phyloP scores from a whole-genome alignment of 495 filamentous ascomycete genomes.

The Barbatosphaeria neglecta region DNA sequence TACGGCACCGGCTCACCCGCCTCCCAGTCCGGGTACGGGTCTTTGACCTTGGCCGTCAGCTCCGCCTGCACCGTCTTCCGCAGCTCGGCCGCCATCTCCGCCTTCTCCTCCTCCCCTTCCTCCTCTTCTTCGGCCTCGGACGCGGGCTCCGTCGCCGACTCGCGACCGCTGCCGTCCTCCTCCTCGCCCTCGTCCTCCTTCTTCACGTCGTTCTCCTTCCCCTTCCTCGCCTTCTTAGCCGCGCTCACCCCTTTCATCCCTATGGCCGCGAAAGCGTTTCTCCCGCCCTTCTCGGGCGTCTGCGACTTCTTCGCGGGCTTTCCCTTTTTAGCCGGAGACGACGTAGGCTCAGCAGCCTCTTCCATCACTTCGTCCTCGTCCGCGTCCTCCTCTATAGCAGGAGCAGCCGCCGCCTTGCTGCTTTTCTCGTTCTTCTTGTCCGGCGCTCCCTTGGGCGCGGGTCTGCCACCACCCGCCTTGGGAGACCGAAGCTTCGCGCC shows the following conservation, averaged over 20 bases:
- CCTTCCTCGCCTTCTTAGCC: too few relatives aligned
- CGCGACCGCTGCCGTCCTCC: constrained; percentile 24
- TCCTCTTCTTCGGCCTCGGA: constrained; percentile 29
- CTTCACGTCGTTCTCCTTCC: constrained; percentile 13
- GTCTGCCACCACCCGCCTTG: too few relatives aligned
- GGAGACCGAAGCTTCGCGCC: too few relatives aligned
- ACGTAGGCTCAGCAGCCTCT: neutral
- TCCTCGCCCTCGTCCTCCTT: constrained; percentile 30
- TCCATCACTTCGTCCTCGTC: neutral
- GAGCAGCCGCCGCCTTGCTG: neutral
- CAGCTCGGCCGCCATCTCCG: constrained; percentile 61
- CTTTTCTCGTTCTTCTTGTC: constrained; percentile 10
- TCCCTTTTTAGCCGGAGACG: neutral
- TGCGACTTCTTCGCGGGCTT: constrained; percentile 8
- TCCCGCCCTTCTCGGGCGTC: constrained; percentile 7
- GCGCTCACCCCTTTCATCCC: constrained; percentile 8
- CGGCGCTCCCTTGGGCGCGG: constrained; percentile 4
- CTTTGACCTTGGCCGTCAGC: constrained; percentile 49
- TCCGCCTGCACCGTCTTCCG: constrained; percentile 76
- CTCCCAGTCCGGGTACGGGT: constrained; percentile 92
- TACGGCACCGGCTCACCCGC: constrained; percentile 82
- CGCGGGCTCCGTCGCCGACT: constrained; percentile 27
- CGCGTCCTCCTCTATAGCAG: neutral
- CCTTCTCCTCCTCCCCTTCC: constrained; percentile 63
- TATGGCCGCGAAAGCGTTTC: neutral